A percentile compares a stretch with the other conserved stretches of the same genome.
Conservation (phyloP, 495 filamentous ascomycete genomes). For the Parmelia sp. region DNA sequence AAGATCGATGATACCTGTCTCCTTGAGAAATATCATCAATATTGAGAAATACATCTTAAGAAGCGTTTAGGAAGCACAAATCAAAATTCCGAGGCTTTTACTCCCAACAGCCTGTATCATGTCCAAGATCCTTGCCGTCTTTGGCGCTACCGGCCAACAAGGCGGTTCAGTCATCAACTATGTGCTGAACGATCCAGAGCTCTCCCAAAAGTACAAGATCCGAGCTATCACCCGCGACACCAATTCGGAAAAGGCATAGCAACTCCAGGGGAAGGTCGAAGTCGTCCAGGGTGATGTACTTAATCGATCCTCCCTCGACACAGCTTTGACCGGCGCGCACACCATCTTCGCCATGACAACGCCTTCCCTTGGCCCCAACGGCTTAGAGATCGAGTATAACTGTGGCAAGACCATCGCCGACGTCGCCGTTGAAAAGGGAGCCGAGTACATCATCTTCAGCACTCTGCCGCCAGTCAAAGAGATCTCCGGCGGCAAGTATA, state of each 20-base stretch:
- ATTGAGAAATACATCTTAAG: neutral
- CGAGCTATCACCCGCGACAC: conserved; percentile 47
- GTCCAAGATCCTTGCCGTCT: conserved; percentile 49
- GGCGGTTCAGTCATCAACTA: conserved; percentile 51
- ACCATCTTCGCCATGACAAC: conserved; percentile 46
- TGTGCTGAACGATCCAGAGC: conserved; percentile 44
- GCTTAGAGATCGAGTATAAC: conserved; percentile 34
- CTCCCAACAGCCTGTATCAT: conserved; percentile 20
- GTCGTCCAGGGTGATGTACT: conserved; percentile 35
- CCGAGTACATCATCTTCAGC: no score
- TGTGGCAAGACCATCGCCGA: conserved; percentile 43
- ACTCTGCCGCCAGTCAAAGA: conserved; percentile 33
- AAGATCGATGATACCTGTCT: neutral
- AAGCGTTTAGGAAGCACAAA: neutral
- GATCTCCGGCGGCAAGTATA: conserved; percentile 37
- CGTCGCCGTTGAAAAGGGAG: conserved; percentile 39
- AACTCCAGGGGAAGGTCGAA: conserved; percentile 31
- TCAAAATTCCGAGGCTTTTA: neutral
- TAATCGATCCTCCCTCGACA: conserved; percentile 35
- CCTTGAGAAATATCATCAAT: neutral
- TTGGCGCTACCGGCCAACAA: conserved; percentile 59
- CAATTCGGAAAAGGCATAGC: conserved; percentile 25
- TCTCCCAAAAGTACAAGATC: conserved; percentile 45
- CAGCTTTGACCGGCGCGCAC: conserved; percentile 40
- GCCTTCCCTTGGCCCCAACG: conserved; percentile 32